Evolutionary conservation across 768 basidiomycete genomes (phyloP), one percentile per base, ranked within the genome.

Genomic region (Russula sp.): DNA sequence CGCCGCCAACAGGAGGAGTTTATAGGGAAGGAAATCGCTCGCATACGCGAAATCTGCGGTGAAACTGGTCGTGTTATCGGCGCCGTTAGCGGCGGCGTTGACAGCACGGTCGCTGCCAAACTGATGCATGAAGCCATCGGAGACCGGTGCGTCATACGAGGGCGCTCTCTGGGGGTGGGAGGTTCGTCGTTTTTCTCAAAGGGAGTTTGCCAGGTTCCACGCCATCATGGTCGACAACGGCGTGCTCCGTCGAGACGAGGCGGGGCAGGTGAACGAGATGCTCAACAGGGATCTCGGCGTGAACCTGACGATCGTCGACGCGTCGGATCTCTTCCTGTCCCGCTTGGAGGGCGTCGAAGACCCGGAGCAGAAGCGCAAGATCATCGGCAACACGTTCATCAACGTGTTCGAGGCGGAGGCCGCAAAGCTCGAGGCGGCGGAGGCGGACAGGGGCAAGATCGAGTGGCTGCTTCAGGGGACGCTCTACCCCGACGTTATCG

Each of bases 171-270:
- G 4, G 22, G 22, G 13, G 10, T 32, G 3, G 18, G 27, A n/a
- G 27, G 27, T 27, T 49, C 20, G 27, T 53, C 22, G 34, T 56
- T 47, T 56, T 62, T 31, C 35, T 59, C 60, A 68, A 37, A n/a
- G 51, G 44, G 7, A 1, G 4, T 53, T n/a, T 8, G 18, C 70
- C n/a, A 96, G 95, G 63, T 99, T 99, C 82, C 97, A 96, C 71
- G 97, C 95, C 10, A 97, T 98, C 77, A 95, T 98, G 94, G 97
- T 98, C 49, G 96, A 98, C 76, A 99, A 99, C 71, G 97, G 97
- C 61, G 96, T 98, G 34, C 81, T 99, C 11, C 90, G 97, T 57
- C 75, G 89, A 68, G 88, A 98, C 71, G 97, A 99, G 73, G 94
- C 87, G 10, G 72, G 82, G 57, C 94, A 97, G 74, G 97, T 99